Conservation (phyloP, 2,329 filamentous ascomycete genomes). For the Cadophora sp. region DNA sequence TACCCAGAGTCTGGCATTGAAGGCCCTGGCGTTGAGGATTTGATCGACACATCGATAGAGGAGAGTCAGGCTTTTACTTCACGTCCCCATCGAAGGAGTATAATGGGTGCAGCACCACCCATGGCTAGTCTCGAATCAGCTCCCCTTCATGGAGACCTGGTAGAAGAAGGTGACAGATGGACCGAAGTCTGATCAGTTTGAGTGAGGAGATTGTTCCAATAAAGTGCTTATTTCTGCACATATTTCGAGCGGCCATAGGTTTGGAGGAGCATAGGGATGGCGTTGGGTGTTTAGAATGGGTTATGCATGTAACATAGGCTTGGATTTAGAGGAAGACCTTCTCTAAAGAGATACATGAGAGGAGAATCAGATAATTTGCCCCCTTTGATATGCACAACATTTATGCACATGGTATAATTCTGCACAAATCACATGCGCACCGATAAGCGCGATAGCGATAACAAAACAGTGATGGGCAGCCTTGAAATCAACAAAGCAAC, state of each 20-base stretch:
- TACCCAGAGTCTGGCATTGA: conserved; percentile 43
- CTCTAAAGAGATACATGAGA: not conserved
- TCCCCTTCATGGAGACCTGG: conserved; percentile 48
- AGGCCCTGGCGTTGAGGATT: conserved; percentile 43
- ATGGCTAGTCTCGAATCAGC: conserved; percentile 57
- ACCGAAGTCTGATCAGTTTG: conserved; percentile 36
- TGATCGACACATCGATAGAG: conserved; percentile 49
- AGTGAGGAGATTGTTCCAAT: conserved; percentile 30
- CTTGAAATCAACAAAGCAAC: conserved; percentile 27
- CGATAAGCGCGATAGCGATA: conserved; percentile 2
- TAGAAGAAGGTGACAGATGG: conserved; percentile 30
- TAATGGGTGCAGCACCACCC: conserved; percentile 54
- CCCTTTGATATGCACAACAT: conserved; percentile 11
- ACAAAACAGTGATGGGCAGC: conserved; percentile 7
- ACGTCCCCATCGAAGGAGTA: conserved; percentile 61
- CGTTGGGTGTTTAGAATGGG: conserved; percentile 37
- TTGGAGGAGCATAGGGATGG: conserved; percentile 40
- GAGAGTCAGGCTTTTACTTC: conserved; percentile 63
- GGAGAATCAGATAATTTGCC: not conserved
- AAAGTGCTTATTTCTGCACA: conserved; percentile 29
- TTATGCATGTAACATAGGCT: conserved; percentile 28
- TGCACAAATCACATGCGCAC: not conserved
- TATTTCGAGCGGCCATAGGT: conserved; percentile 35
- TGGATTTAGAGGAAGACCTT: conserved; percentile 23
- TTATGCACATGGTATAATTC: not conserved